Evolutionary conservation across 106 monocot species (phyloP).

Genomic region (Dioscorea zingiberensis): DNA sequence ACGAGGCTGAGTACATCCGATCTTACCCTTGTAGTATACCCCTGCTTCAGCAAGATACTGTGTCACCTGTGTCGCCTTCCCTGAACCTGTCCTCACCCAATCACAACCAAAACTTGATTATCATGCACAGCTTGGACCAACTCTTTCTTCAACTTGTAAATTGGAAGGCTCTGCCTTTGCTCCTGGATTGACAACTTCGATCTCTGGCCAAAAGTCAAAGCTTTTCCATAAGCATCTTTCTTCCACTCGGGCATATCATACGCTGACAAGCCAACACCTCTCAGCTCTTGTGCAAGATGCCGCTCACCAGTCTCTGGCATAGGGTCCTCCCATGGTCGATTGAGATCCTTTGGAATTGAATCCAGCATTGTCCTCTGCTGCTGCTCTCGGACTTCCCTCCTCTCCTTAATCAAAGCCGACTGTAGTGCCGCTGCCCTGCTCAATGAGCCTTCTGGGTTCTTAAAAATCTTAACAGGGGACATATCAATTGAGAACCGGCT

Average conservation of each 20-base stretch:
- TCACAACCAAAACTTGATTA: constrained; percentile 86
- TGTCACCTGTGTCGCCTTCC: constrained; percentile 94
- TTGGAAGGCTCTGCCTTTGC: constrained; percentile 89
- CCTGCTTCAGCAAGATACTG: constrained; percentile 93
- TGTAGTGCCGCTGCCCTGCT: constrained; percentile 90
- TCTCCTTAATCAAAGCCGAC: constrained; percentile 91
- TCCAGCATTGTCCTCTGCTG: constrained; percentile 94
- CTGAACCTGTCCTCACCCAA: constrained; percentile 96
- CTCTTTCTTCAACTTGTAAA: constrained; percentile 91
- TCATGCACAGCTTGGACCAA: constrained; percentile 89
- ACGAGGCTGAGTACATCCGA: constrained; percentile 95
- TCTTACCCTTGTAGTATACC: constrained; percentile 89
- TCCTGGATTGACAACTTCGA: constrained; percentile 91
- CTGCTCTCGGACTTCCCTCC: constrained; percentile 90
- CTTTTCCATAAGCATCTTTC: constrained; percentile 93
- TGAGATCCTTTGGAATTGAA: constrained; percentile 96
- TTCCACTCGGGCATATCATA: no score
- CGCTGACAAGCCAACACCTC: constrained; percentile 92
- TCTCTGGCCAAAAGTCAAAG: constrained; percentile 85
- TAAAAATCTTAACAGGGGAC: constrained; percentile 97
- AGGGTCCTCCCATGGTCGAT: constrained; percentile 97
- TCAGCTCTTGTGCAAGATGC: constrained; percentile 86
- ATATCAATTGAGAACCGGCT: constrained; percentile 85
- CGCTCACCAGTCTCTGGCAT: constrained; percentile 97
- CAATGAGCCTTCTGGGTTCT: constrained; percentile 87